Conservation (phyloP, 2,329 filamentous ascomycete species). For the Teratosphaeria gauchensis region DNA sequence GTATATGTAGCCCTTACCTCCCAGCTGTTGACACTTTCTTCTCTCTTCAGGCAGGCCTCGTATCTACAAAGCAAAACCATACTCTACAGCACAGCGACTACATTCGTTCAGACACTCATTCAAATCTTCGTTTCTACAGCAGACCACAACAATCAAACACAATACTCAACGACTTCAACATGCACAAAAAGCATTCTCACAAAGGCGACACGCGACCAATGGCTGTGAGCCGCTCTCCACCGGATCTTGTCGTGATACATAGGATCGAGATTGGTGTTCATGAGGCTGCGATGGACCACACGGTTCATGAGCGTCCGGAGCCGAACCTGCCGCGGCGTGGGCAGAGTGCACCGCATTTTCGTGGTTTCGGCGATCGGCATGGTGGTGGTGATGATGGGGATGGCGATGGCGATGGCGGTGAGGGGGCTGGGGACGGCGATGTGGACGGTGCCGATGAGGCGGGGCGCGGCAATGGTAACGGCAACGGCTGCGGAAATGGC, state of each 20-base stretch:
- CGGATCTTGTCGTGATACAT: background rate
- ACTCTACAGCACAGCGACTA: background rate
- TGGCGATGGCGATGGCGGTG: background rate
- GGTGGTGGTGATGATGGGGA: background rate
- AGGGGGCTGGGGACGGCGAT: background rate
- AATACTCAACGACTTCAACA: background rate
- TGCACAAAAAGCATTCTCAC: background rate
- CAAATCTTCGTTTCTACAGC: background rate
- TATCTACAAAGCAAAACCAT: background rate
- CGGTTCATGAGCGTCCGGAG: background rate
- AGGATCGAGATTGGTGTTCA: background rate
- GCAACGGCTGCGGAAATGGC: too few species aligned
- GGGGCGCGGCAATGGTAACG: too few species aligned
- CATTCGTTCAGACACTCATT: background rate
- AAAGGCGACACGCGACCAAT: background rate
- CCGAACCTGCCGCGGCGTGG: background rate
- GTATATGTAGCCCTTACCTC: background rate
- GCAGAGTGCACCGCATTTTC: background rate
- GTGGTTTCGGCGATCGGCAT: background rate
- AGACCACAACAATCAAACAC: background rate
- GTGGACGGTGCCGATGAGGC: too few species aligned
- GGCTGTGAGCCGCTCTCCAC: background rate
- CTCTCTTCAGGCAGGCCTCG: conserved; percentile 5
- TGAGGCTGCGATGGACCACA: background rate
- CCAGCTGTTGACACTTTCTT: background rate